Percentiles rank a stretch among this genome's conserved stretches.
These are phyloP conservation scores for Clitocybe nebularis DNA, from an alignment of 1,284 basidiomycete species.

Conservation along the genomic window DNA sequence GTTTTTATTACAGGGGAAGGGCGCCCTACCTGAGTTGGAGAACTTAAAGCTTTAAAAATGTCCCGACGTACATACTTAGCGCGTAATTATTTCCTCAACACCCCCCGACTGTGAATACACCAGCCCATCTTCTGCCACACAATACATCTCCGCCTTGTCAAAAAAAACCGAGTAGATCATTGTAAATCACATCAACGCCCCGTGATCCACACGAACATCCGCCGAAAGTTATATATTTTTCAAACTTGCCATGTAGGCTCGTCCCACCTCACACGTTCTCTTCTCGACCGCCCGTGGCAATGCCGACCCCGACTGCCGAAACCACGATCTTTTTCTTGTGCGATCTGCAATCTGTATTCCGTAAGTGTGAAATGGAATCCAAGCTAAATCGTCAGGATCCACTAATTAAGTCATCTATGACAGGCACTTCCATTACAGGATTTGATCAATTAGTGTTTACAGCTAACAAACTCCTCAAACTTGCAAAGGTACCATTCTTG, in stretches of 20 bases:
- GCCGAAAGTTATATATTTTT: no score
- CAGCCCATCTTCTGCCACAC: no score
- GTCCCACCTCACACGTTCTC: no score
- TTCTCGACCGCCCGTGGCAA: conserved; percentile 19
- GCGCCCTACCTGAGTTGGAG: conserved; percentile 3
- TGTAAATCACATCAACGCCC: no score
- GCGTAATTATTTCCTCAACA: no score
- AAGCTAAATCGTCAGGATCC: background rate
- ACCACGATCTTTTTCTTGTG: conserved; percentile 72
- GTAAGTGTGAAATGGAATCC: conserved; percentile 43
- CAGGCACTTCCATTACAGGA: conserved; percentile 56
- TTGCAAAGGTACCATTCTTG: conserved; percentile 56
- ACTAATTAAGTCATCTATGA: conserved; percentile 7
- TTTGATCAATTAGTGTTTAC: conserved; percentile 70
- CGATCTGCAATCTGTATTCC: conserved; percentile 75
- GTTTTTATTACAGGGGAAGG: conserved; percentile 18
- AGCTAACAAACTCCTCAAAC: conserved; percentile 69
- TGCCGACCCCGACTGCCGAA: conserved; percentile 35
- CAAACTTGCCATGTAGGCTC: no score
- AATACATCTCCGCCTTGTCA: no score
- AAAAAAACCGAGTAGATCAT: no score
- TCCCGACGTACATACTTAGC: background rate
- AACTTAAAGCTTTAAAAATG: background rate
- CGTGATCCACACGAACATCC: no score
- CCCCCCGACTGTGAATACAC: no score